Conservation (phyloP, 2,329 filamentous ascomycete genomes). For the Aspergillus latus region DNA sequence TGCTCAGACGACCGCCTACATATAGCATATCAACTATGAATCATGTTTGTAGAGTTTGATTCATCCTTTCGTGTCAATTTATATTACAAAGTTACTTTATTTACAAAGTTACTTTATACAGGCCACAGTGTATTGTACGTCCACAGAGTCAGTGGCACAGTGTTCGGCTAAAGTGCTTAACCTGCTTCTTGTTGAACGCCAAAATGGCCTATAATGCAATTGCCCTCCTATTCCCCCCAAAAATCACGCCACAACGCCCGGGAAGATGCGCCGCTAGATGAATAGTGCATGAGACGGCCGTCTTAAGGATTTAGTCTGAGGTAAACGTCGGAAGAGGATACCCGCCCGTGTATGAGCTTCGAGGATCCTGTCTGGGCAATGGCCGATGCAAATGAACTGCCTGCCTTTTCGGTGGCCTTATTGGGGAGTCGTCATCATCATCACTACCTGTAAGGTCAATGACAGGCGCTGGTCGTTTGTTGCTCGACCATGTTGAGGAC, state of each 20-base stretch:
- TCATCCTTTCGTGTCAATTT: too few relatives aligned
- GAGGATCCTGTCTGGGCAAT: constrained; percentile 24
- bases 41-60: too few relatives aligned
- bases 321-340: constrained; percentile 21
- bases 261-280: constrained; percentile 18
- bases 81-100: too few relatives aligned
- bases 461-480: constrained; percentile 51
- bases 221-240: constrained; percentile 3
- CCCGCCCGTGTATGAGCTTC: constrained; percentile 23
- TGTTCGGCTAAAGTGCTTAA: too few relatives aligned
- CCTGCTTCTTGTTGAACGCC: constrained; percentile 4
- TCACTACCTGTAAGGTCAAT: constrained; percentile 57
- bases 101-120: too few relatives aligned
- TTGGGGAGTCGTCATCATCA: constrained; percentile 49
- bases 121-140: too few relatives aligned
- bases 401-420: constrained; percentile 36
- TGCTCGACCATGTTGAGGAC: constrained; percentile 42
- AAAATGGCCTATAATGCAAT: constrained; percentile 7
- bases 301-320: constrained; percentile 18
- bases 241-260: constrained; percentile 21
- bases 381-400: constrained; percentile 26
- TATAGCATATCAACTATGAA: too few relatives aligned
- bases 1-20: too few relatives aligned
- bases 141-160: too few relatives aligned
- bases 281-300: constrained; percentile 19